Evolutionary conservation across 164 flowering plant genomes (phyloP), one percentile per base, ranked within the genome.

Genomic region (Magnolia changhungtana): DNA sequence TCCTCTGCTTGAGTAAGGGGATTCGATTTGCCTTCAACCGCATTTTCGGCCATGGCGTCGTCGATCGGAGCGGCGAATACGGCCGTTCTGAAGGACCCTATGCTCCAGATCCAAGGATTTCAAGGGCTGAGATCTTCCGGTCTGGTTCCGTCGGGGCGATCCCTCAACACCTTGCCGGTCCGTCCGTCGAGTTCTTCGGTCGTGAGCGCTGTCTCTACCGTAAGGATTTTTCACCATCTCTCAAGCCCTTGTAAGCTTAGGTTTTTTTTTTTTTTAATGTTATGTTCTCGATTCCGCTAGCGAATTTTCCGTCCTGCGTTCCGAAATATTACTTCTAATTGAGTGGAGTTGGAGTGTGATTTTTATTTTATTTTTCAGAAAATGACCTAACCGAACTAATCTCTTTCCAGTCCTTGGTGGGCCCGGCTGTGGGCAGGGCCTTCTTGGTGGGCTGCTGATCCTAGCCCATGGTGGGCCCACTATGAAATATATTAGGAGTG

Each of bases 161-260:
- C 58, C 18, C 50, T 69, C 5, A 77, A 58, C 67, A 72, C 76
- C 8, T 71, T 79, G 10, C 74, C 80, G 4, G 72, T 73, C 52
- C 75, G 83, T 2, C 73, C 84, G 1, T 74, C 83, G 1, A 69
- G 61, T 51, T 50, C 84, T 65, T 84, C 91, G 14, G 31, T 84
- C 58, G 71, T 91, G 10, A 71, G 82, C 74, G 95, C 97, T 76
- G 90, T 91, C 7, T 85, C 93, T 18, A 81, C 95, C 88, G 98
- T 89, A 49, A 72, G 85, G 37, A 59, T 69, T 72, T 11, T 16
- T 49, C 37, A 50, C 4, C 50, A 16, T 27, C 4, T 31, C n/a
- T 50, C 13, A 50, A 37, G 45, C 45, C 45, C 14, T 55, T 55
- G 59, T 8, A 52, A 8, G 59, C 14, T 1, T 52, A 9, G 14